A percentile compares a stretch with the other conserved stretches of the same genome.
Evolutionary conservation across 176 grass and related monocot species (phyloP).

Genomic region (Carex littledalei): DNA sequence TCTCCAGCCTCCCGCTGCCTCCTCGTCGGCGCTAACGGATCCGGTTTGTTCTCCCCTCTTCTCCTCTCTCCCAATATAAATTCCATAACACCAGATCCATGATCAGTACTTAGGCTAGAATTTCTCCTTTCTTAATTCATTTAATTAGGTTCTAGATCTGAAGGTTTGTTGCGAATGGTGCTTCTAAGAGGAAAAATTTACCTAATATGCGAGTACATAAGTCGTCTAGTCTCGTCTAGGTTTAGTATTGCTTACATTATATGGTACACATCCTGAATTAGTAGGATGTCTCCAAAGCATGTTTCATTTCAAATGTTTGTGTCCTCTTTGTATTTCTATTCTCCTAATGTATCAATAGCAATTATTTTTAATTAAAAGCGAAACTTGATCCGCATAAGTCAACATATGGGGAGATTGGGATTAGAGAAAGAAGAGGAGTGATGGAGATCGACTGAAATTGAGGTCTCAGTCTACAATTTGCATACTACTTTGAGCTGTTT

Average conservation of each 20-base stretch:
- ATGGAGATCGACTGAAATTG: conserved; percentile 53
- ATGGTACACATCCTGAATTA: not conserved
- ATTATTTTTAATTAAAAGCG: not conserved
- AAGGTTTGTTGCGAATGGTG: not conserved
- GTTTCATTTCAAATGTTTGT: not conserved
- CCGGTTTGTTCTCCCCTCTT: conserved; percentile 30
- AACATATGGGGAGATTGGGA: not conserved
- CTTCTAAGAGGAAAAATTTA: not conserved
- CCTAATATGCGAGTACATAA: not conserved
- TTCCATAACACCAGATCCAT: not conserved
- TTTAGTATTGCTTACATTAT: not conserved
- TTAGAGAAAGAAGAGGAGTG: conserved; percentile 18
- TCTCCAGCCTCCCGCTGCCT: conserved; percentile 77
- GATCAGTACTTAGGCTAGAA: not conserved
- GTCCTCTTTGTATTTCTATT: not conserved
- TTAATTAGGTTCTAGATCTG: not conserved
- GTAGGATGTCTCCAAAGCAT: not conserved
- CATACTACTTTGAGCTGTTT: conserved; percentile 54
- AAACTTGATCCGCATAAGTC: not conserved
- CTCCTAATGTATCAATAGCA: not conserved
- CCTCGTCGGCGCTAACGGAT: conserved; percentile 87
- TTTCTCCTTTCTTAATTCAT: not conserved
- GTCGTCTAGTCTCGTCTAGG: not conserved
- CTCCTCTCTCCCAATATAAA: not conserved
- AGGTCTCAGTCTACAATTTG: conserved; percentile 60